Base-by-base conservation (phyloP, 2,329 filamentous ascomycete species). In the Fusarium tjaetaba region DNA sequence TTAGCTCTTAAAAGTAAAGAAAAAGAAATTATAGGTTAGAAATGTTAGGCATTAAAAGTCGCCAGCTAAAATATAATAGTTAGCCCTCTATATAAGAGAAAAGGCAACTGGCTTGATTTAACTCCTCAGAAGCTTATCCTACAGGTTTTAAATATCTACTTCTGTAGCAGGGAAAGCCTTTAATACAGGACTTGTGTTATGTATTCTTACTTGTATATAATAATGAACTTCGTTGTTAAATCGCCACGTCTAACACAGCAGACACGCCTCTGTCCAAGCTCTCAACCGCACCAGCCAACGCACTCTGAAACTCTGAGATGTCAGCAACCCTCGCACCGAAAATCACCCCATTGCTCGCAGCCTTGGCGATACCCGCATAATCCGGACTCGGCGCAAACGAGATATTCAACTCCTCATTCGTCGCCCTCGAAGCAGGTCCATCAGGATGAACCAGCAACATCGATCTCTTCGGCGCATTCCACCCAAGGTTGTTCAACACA, bases 401-500 rank as follows among this genome's bases (percentile, higher is more conserved):
- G 8, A 69, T 69, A 6, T 69, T 69, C 5, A 69, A 32, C 15
- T 69, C 66, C 14, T 51, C 65, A 4, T 69, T 69, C 0, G 65
- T 57, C 1, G 49, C 66, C 5, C 18, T 26, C 5, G 66, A 69
- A 13, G 65, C 66, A 24, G 65, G 65, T 0, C 66, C 66, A 18
- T 69, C 39, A 3, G 66, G 66, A 5, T 69, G 66, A 0, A 69
- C 66, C 5, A 69, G 10, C 0, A 69, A 1, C 66, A 69, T 69
- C 0, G 66, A 69, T 7, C 65, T 41, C 5, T 59, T 41, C 0
- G 66, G 66, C 2, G 66, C 66, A 11, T 69, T 69, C 66, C 66
- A 69, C 2, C 66, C 66, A 20, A 63, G 42, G 9, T 72, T 73
- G 9, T 73, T 73, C 13, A 67, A 38, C 1, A 73, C 60, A 0